Conservation (phyloP, 352 stramenopile genomes). For the Blastocystis sp. region DNA sequence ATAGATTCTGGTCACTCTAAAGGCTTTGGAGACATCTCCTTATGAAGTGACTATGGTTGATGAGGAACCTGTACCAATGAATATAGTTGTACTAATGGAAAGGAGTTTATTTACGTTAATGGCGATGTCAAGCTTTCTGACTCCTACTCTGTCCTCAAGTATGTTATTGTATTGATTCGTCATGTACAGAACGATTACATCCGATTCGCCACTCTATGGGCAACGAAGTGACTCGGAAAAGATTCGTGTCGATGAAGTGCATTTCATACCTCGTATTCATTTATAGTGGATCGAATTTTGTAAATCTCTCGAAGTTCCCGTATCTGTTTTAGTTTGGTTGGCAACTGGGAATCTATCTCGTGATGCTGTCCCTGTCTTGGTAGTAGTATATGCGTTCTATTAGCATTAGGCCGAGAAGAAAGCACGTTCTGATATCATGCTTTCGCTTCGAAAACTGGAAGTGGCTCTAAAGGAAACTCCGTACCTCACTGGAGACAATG, state of each 20-base stretch:
- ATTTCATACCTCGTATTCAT: neutral
- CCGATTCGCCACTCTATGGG: slow-evolving; percentile 29
- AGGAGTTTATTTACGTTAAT: slow-evolving; percentile 56
- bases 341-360: slow-evolving; percentile 1
- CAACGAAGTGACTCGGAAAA: neutral
- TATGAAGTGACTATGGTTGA: slow-evolving; percentile 18
- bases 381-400: neutral
- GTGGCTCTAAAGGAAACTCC: slow-evolving; percentile 49
- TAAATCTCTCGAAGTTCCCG: slow-evolving; percentile 35
- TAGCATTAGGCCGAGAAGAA: slow-evolving; percentile 54
- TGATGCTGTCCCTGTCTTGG: neutral
- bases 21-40: neutral
- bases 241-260: slow-evolving; percentile 1
- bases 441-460: slow-evolving; percentile 5
- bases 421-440: slow-evolving; percentile 56
- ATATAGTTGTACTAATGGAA: neutral
- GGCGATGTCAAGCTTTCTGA: slow-evolving; percentile 48
- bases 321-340: slow-evolving; percentile 24
- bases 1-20: slow-evolving; percentile 60
- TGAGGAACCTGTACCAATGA: slow-evolving; percentile 1
- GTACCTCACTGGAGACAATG: slow-evolving; percentile 5
- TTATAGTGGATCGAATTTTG: slow-evolving; percentile 53
- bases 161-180: neutral
- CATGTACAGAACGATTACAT: neutral
- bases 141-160: slow-evolving; percentile 57